Evolutionary conservation across 2,329 filamentous ascomycete genomes (phyloP).

Genomic region (Talaromyces sp.): DNA sequence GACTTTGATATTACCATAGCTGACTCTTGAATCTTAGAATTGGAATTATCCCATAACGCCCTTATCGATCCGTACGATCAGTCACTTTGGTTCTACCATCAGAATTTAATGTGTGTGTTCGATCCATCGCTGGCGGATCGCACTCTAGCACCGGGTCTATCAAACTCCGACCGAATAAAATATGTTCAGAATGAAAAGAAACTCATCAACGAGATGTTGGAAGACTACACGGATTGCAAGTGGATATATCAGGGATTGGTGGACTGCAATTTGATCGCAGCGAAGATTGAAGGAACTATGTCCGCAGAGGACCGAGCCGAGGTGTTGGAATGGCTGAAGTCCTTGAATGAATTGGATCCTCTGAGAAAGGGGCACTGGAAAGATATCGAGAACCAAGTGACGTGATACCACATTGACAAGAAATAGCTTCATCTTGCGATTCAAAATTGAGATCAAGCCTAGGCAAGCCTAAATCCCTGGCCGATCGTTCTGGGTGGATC

Average conservation of each 20-base stretch:
- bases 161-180: constrained; percentile 56
- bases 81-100: constrained; percentile 95
- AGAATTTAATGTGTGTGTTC: constrained; percentile 73
- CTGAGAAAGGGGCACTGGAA: constrained; percentile 72
- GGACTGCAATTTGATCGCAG: constrained; percentile 64
- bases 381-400: constrained; percentile 55
- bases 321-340: constrained; percentile 58
- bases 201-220: constrained; percentile 65
- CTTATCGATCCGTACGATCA: constrained; percentile 92
- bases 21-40: constrained; percentile 51
- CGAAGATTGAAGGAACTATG: constrained; percentile 49
- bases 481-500: neutral
- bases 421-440: neutral
- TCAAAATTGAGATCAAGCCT: neutral
- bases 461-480: neutral
- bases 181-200: constrained; percentile 70
- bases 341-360: constrained; percentile 67
- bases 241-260: constrained; percentile 88
- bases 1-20: neutral
- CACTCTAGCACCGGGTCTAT: constrained; percentile 64
- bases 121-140: constrained; percentile 48
- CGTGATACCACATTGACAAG: neutral
- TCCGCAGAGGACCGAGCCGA: constrained; percentile 43
- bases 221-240: constrained; percentile 69
- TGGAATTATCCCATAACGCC: constrained; percentile 70